Base-by-base conservation (phyloP, 75 land plant species). In the Picea glauca region DNA sequence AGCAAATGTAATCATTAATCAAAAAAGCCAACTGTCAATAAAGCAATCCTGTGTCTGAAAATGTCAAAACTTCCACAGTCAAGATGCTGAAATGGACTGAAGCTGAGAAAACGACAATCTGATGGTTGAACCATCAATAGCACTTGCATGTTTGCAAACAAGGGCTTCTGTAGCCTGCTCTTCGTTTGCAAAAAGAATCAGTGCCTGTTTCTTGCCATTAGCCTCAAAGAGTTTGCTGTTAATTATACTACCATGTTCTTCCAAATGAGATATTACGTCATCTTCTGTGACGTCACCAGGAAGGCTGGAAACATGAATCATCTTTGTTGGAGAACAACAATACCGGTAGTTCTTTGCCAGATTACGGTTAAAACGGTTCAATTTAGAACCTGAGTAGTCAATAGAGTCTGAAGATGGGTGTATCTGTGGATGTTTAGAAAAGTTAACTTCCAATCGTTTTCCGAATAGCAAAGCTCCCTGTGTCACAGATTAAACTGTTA, bases 81-180 rank as follows among this genome's bases (percentile, higher is more conserved):
- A 77, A 77, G 68, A 38, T 62, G 66, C 31, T 64, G 80, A 84
- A 66, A 88, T 88, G 23, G 68, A 50, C 84, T 88, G 93, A 66
- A 93, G 79, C 86, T 95, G 96, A 18, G 99, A 97, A 77, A 94
- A 97, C 1, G 99, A 94, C 59, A 97, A 88, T 23, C 99, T 90
- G 38, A 97, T 88, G 11, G 83, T 84, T 12, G 85, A 88, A 60
- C 91, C 80, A 78, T 85, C 88, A 63, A 97, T 79, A 21, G 85
- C 78, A 62, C 72, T 95, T 13, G 99, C 98, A 76, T 97, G 98
- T 93, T 97, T 97, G 90, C 96, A 90, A 35, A 95, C 96, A 38
- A 97, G 95, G 7, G 99, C 98, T 78, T 97, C 99, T 4, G 96
- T 89, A 5, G 99, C 98, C 75, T 94, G 89, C 75, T 97, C 99